Evolutionary conservation across 208 protist genomes (phyloP).

Genomic region (Leishmania gerbilli): DNA sequence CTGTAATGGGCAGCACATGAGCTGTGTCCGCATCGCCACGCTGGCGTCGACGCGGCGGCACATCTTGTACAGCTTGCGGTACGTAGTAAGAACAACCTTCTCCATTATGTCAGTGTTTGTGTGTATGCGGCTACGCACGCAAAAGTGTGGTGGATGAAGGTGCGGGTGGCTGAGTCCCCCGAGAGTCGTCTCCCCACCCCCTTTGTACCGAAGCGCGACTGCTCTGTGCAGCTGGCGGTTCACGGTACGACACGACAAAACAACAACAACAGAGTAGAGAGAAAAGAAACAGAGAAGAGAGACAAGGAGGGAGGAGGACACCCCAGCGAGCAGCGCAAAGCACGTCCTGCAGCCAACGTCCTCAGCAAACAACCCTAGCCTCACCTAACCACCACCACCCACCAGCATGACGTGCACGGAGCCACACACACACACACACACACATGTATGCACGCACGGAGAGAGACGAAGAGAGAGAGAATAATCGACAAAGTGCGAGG

Average conservation of each 20-base stretch:
- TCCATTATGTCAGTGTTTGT: constrained; percentile 29
- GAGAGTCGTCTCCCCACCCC: neutral
- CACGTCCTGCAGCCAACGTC: neutral
- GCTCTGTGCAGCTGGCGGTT: neutral
- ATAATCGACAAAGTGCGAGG: neutral
- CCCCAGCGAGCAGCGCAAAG: neutral
- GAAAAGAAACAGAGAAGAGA: neutral
- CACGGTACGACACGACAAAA: neutral
- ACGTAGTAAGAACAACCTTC: constrained; percentile 72
- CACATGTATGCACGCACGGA: neutral
- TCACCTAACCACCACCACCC: neutral
- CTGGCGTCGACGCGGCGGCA: constrained; percentile 47
- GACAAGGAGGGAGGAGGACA: neutral
- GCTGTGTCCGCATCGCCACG: constrained; percentile 59
- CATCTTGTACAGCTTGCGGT: constrained; percentile 75
- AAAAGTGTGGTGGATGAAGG: neutral
- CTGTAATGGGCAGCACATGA: constrained; percentile 57
- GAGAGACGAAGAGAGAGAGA: neutral
- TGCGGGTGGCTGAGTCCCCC: neutral
- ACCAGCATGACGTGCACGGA: neutral
- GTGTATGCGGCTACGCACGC: neutral
- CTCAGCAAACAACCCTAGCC: neutral
- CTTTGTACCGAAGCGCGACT: neutral
- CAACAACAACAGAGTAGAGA: too few species aligned
- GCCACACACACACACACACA: neutral